Evolutionary conservation across 345 rosid species (phyloP).

Genomic region (Theobroma cacao): DNA sequence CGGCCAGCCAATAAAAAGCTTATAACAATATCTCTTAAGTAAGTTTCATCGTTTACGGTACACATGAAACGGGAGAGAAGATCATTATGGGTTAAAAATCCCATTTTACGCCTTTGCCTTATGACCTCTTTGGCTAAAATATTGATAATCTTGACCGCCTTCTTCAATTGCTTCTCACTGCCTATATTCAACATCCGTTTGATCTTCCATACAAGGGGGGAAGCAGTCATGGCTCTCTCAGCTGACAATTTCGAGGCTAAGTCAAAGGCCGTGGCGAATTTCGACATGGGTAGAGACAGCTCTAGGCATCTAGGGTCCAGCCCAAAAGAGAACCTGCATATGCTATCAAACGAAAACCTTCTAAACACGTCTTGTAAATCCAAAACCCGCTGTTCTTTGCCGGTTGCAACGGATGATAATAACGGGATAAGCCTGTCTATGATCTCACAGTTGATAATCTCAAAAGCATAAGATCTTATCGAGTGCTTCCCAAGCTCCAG

Average conservation of each 20-base stretch:
- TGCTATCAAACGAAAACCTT: conserved; percentile 63
- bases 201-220: conserved; percentile 55
- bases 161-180: conserved; percentile 51
- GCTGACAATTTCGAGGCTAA: conserved; percentile 60
- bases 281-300: conserved; percentile 46
- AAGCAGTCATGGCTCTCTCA: conserved; percentile 54
- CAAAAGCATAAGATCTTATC: conserved; percentile 48
- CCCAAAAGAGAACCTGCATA: conserved; percentile 62
- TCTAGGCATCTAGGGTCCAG: conserved; percentile 65
- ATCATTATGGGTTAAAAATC: conserved; percentile 40
- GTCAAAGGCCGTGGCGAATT: conserved; percentile 60
- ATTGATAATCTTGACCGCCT: conserved; percentile 41
- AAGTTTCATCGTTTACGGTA: conserved; percentile 37
- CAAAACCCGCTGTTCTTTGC: conserved; percentile 6
- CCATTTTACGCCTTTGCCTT: conserved; percentile 37
- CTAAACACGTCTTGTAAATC: conserved; percentile 64
- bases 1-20: conserved; percentile 70
- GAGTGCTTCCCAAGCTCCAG: conserved; percentile 52
- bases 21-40: conserved; percentile 59
- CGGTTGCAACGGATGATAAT: conserved; percentile 22
- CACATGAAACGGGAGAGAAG: conserved; percentile 69
- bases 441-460: conserved; percentile 50
- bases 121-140: conserved; percentile 53
- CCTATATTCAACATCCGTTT: conserved; percentile 63
- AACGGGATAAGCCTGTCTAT: conserved; percentile 47